These are phyloP conservation scores for Umbelopsis isabellina DNA, from an alignment of 192 early-diverging fungal species.

Conservation along the genomic window DNA sequence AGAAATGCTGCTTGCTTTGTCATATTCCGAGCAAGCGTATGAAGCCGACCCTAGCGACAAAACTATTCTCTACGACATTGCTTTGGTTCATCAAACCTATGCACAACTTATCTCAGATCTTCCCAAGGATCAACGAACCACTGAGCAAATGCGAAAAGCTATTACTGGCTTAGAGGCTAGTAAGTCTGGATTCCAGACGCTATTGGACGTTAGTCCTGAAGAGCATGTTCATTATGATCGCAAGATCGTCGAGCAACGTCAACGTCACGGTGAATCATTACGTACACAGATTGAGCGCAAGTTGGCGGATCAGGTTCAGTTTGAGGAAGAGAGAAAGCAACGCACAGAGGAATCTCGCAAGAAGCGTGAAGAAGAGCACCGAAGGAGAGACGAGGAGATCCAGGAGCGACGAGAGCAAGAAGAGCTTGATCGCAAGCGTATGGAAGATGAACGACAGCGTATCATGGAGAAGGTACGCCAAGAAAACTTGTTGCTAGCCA, in stretches of 20 bases:
- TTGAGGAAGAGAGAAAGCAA: slow-evolving; percentile 58
- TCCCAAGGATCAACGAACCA: slow-evolving; percentile 61
- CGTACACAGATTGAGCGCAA: slow-evolving; percentile 57
- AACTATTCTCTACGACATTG: slow-evolving; percentile 68
- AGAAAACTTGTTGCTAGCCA: slow-evolving; percentile 50
- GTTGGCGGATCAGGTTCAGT: slow-evolving; percentile 58
- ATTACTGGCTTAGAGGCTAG: slow-evolving; percentile 58
- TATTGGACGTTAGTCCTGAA: slow-evolving; percentile 44
- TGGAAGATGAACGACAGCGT: slow-evolving; percentile 47
- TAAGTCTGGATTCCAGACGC: slow-evolving; percentile 41
- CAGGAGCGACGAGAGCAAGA: slow-evolving; percentile 28
- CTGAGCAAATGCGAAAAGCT: slow-evolving; percentile 60
- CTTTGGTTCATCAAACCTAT: slow-evolving; percentile 82
- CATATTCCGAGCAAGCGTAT: slow-evolving; percentile 52
- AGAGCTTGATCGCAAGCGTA: slow-evolving; percentile 35
- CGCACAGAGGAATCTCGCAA: slow-evolving; percentile 53
- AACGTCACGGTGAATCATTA: slow-evolving; percentile 63
- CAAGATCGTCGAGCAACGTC: slow-evolving; percentile 65
- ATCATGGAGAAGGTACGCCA: slow-evolving; percentile 44
- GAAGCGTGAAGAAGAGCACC: slow-evolving; percentile 58
- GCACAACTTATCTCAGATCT: slow-evolving; percentile 80
- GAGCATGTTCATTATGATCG: slow-evolving; percentile 62
- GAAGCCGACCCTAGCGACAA: slow-evolving; percentile 58
- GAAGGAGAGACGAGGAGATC: slow-evolving; percentile 41
- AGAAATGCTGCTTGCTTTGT: slow-evolving; percentile 61